Conservation (phyloP, 129 eudicot species). For the Escallonia herrerae region DNA sequence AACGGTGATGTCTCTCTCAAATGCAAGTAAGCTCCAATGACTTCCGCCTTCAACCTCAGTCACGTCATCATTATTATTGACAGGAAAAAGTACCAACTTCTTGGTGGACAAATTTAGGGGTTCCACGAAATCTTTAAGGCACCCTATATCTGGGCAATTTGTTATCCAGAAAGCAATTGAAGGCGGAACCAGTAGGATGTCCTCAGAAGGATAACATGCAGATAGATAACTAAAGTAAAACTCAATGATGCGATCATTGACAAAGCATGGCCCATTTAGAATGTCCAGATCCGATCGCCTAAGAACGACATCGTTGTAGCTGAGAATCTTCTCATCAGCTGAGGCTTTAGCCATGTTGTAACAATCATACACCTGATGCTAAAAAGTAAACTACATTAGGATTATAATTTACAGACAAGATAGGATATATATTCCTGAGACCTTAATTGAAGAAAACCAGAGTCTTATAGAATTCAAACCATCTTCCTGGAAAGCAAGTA, state of each 20-base stretch:
- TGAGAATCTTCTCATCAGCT: conserved; percentile 53
- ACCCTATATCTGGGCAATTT: conserved; percentile 53
- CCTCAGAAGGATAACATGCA: conserved; percentile 43
- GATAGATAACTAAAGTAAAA: conserved; percentile 73
- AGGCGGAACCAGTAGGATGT: conserved; percentile 64
- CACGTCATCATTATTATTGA: conserved; percentile 61
- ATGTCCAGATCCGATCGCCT: conserved; percentile 61
- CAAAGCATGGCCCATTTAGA: conserved; percentile 49
- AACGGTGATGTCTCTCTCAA: conserved; percentile 27
- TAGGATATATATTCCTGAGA: no score
- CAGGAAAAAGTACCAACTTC: conserved; percentile 57
- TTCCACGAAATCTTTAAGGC: conserved; percentile 48
- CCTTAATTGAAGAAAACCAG: no score
- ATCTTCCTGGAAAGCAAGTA: no score
- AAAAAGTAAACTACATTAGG: background rate
- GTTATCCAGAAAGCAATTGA: conserved; percentile 72
- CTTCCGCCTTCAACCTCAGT: conserved; percentile 57
- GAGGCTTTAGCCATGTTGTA: conserved; percentile 34
- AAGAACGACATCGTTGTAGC: conserved; percentile 73
- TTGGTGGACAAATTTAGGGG: conserved; percentile 50
- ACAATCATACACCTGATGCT: conserved; percentile 17
- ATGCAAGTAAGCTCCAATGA: conserved; percentile 89
- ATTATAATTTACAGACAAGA: no score
- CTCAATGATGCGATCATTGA: conserved; percentile 84
- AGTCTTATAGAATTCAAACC: no score